Base-by-base conservation (phyloP, 169 alveolate species). In the Plasmodium relictum region DNA sequence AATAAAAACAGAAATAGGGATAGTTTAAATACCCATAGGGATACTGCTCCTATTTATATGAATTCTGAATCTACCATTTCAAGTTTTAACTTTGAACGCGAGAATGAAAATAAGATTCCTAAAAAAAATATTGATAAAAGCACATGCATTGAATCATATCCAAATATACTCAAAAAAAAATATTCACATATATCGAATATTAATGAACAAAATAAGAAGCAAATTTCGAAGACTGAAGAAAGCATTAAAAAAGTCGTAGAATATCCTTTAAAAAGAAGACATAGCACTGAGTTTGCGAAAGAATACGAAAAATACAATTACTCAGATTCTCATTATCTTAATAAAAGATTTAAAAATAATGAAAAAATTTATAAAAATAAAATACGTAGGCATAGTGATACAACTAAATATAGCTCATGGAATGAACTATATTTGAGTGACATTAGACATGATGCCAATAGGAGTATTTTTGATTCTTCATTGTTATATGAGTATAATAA, bases 21-120 rank as follows among this genome's bases (percentile, higher is more conserved):
- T 58, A 58, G 89, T 39, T 20, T 63, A 78, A 78, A 63, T 31
- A 58, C 89, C 2, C 37, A 58, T 24, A 63, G 89, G 31, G 89
- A 78, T 3, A 78, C 74, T 7, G 41, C 50, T 22, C 89, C 89
- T 14, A 24, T 78, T 20, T 78, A 78, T 6, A 6, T 78, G 26
- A 78, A 78, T 56, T 78, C 89, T 12, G 71, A 62, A 70, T 78
- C 89, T 0, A 78, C 89, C 2, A 45, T 78, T 78, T 78, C 89
- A 10, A 78, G 89, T 37, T 78, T 78, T 20, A 78, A 78, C 24
- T 63, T 62, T 63, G 89, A 78, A 45, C 74, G 78, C 14, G 76
- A 78, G 26, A 20, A 41, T 12, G 89, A 78, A 41, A 24, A 50
- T 45, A 78, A 65, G 20, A 16, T 44, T 24, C 9, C 66, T 20